Conservation (phyloP, 225 moss, liverwort and hornwort species). For the Sphagnum tenellum region DNA sequence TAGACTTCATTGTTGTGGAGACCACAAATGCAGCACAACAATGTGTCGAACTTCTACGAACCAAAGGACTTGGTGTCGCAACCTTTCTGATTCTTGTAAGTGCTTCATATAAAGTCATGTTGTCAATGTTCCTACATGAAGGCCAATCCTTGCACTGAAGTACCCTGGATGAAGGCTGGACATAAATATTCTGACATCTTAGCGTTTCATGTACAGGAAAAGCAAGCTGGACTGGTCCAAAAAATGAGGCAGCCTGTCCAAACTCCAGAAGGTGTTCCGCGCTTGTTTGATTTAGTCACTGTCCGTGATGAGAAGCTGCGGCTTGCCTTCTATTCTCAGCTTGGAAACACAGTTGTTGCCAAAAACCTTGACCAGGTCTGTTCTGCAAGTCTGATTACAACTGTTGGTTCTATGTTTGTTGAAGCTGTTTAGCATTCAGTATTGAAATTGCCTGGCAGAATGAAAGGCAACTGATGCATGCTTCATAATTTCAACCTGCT, state of each 20-base stretch:
- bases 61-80: slow-evolving; percentile 75
- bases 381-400: not conserved
- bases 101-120: not conserved
- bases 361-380: slow-evolving; percentile 82
- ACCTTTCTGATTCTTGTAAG: slow-evolving; percentile 91
- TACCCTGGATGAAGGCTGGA: not conserved
- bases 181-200: not conserved
- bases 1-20: slow-evolving; percentile 92
- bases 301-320: slow-evolving; percentile 75
- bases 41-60: slow-evolving; percentile 88
- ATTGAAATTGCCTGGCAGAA: not conserved
- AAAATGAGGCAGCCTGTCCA: slow-evolving; percentile 67
- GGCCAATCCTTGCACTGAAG: not conserved
- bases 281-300: slow-evolving; percentile 84
- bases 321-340: slow-evolving; percentile 84
- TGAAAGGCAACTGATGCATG: not conserved
- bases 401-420: not conserved
- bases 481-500: not conserved
- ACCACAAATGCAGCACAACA: slow-evolving; percentile 84
- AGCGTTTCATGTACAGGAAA: slow-evolving; percentile 43
- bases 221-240: slow-evolving; percentile 66
- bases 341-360: slow-evolving; percentile 87
- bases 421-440: not conserved
- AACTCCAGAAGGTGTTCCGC: slow-evolving; percentile 86
- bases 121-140: not conserved